Evolutionary conservation across 805 yeast species (phyloP), one percentile per base, ranked within the genome.

Genomic region (Myxozyma mucilagina): DNA sequence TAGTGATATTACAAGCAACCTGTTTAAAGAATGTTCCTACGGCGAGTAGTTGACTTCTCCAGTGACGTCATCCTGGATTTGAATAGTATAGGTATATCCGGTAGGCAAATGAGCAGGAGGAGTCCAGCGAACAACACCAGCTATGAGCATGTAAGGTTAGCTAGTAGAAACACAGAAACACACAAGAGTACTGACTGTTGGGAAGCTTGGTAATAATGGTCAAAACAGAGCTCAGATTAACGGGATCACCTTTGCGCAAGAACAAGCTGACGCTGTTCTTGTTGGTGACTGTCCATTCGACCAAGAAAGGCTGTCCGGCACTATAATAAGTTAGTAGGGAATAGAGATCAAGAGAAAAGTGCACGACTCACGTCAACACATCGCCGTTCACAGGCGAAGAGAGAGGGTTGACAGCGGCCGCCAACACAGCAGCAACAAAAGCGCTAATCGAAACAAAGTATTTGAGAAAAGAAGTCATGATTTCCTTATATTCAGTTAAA

Each of bases 71-170:
- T 67, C 71, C 56, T 62, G 58, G 56, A 74, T 74, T 68, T 69
- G 71, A 47, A 76, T 61, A 34, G 75, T 73, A 69, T 76, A 76
- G 57, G 69, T 57, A 50, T 50, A 39, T 43, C 76, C 78, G 41
- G 71, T 56, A 47, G 60, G 32, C 36, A 75, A 39, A 43, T 65
- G 57, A 53, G 57, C 50, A 47, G 78, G 79, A 42, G 76, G 70
- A 38, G 64, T 61, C 79, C 79, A 76, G 52, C 68, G 63, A 54
- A 72, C 76, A 47, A 72, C 69, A 58, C 78, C 79, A 53, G 70
- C 70, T 63, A 16, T 8, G 44, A 20, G 16, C 2, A 8, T n/a
- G 20, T 14, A 18, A 20, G 35, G 16, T 53, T 35, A 34, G 29
- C 8, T 4, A 5, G 10, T 6, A 29, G 11, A 10, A 7, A n/a